Base-by-base conservation (phyloP, 2,329 filamentous ascomycete genomes). In the Fusarium acutatum region DNA sequence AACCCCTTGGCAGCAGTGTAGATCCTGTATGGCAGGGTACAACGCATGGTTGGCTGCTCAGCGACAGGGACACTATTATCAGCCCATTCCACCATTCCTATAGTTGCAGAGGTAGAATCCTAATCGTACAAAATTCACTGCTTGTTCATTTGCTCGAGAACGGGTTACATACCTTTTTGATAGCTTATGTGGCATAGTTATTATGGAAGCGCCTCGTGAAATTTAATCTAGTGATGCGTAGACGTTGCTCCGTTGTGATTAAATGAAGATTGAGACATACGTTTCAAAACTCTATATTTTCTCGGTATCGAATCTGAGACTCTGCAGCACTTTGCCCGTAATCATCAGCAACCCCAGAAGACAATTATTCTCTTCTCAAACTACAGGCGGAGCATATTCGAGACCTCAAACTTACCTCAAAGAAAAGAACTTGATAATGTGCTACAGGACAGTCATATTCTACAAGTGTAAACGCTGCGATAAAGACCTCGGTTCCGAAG, bases 161-260 rank as follows among this genome's bases (percentile, higher is more conserved):
- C 2, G 4, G 0, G 7, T 0, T 6, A 12, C 3, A 7, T 14
- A 7, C 2, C 5, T 4, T 17, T 28, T 8, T 5, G 2, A 4
- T 24, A 24, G 4, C 3, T 10, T 8, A 1, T 52, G 0, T 20
- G 4, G 7, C 13, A 37, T 3, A 2, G 2, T 17, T 1, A 26
- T 22, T 2, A 4, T 22, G 5, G 13, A 37, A 22, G 13, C 2
- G 2, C 17, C 5, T 26, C 4, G 13, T 35, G 8, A 14, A 8
- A 22, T 12, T 3, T 35, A 6, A 9, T 18, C 2, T 7, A 18
- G 22, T 4, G 11, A 24, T 14, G 17, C 47, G 11, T 7, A 32
- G 11, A n/a, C 2, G 3, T 18, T 18, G 11, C 3, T 18, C 28
- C 4, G 2, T 17, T 14, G 20, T 28, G 50, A 53, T n/a, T 38